Evolutionary conservation across 805 yeast genomes (phyloP).

Genomic region (Candida jianshihensis): DNA sequence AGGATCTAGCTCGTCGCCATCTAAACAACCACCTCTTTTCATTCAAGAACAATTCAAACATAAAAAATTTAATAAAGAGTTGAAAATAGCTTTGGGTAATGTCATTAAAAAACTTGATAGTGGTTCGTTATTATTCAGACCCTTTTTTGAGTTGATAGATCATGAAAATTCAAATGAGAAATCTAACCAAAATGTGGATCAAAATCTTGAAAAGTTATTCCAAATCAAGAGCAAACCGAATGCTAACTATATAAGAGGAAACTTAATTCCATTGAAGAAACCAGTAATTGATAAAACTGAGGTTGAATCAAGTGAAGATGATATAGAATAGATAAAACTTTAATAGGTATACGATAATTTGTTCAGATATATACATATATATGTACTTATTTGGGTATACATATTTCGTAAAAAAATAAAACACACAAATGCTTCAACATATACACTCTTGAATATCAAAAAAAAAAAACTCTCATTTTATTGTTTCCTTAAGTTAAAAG

Average conservation of each 20-base stretch:
- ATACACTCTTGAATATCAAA: too few species aligned
- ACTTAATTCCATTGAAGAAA: constrained; percentile 12
- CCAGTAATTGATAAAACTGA: constrained; percentile 11
- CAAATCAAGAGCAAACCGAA: not conserved
- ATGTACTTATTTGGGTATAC: too few species aligned
- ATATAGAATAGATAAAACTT: constrained; percentile 1
- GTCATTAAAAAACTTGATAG: constrained; percentile 21
- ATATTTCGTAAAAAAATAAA: too few species aligned
- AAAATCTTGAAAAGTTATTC: not conserved
- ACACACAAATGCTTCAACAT: too few species aligned
- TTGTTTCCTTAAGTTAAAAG: too few species aligned
- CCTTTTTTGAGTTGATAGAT: constrained; percentile 22
- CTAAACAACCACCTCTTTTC: too few species aligned
- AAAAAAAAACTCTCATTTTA: too few species aligned
- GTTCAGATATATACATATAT: too few species aligned
- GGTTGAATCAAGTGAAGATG: constrained; percentile 12
- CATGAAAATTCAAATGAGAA: constrained; percentile 2
- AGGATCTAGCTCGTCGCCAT: too few species aligned
- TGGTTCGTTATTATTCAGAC: constrained; percentile 18
- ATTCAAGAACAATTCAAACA: constrained; percentile 4
- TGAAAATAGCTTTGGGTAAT: constrained; percentile 17
- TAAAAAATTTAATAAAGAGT: constrained; percentile 16
- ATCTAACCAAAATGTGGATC: not conserved
- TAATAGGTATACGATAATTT: too few species aligned
- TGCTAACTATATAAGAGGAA: constrained; percentile 11